Evolutionary conservation across 352 stramenopile species (phyloP).

Genomic region (Phytophthora kernoviae): DNA sequence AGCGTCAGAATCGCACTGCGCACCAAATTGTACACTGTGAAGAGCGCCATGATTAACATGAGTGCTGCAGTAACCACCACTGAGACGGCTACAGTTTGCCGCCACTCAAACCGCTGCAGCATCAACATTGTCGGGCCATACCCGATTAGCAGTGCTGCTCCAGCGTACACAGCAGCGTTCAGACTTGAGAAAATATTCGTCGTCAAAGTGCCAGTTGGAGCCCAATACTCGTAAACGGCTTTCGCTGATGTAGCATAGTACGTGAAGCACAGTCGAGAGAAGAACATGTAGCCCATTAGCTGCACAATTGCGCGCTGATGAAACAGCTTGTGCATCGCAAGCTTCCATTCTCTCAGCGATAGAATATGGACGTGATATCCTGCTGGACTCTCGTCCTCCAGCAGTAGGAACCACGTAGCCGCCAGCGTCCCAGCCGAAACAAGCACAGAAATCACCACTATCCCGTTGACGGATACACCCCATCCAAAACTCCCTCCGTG

Average conservation of each 20-base stretch:
- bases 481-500: conserved; percentile 63
- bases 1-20: conserved; percentile 52
- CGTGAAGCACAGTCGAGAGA: conserved; percentile 54
- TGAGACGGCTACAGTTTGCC: conserved; percentile 36
- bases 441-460: conserved; percentile 47
- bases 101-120: conserved; percentile 38
- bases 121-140: conserved; percentile 20
- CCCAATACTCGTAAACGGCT: conserved; percentile 67
- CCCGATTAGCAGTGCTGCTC: conserved; percentile 33
- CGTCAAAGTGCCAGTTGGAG: conserved; percentile 36
- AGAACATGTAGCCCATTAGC: conserved; percentile 44
- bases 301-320: conserved; percentile 50
- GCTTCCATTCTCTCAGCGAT: conserved; percentile 14
- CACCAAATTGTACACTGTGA: conserved; percentile 63
- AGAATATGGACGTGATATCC: conserved; percentile 33
- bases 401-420: conserved; percentile 44
- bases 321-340: conserved; percentile 36
- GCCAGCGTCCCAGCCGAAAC: conserved; percentile 21
- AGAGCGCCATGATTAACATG: conserved; percentile 44
- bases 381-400: conserved; percentile 29
- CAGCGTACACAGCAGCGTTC: conserved; percentile 48
- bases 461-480: conserved; percentile 46
- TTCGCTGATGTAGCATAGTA: conserved; percentile 67
- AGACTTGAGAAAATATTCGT: conserved; percentile 54
- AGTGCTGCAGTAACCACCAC: conserved; percentile 42